phyloP scores from a whole-genome alignment of 345 rosid genomes.

The Heritiera fomes region DNA sequence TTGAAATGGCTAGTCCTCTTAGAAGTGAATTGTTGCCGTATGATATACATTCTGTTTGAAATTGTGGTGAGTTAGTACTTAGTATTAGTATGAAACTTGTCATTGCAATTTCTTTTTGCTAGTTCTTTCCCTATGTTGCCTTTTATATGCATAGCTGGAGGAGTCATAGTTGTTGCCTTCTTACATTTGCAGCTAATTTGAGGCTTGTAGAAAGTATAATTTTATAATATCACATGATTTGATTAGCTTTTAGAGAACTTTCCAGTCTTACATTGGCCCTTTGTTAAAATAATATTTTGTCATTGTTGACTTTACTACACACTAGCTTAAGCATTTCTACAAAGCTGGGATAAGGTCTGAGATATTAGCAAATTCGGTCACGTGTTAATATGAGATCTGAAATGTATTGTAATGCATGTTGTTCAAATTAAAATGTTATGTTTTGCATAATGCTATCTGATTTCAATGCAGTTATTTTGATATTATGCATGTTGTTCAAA shows the following conservation, averaged over 20 bases:
- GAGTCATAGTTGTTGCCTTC: not conserved
- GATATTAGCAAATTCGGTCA: not conserved
- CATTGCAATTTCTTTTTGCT: not conserved
- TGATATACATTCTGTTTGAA: not conserved
- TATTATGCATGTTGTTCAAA: not conserved
- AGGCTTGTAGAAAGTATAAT: not conserved
- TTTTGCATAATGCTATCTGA: not conserved
- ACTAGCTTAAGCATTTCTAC: not conserved
- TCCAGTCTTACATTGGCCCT: not conserved
- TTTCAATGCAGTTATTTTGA: conserved; percentile 1
- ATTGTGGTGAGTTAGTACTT: not conserved
- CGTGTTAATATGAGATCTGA: not conserved
- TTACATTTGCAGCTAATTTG: not conserved
- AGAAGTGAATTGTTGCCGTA: not conserved
- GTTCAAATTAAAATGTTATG: not conserved
- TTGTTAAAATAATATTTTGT: not conserved
- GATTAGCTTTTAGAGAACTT: not conserved
- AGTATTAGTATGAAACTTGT: not conserved
- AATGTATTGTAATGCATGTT: not conserved
- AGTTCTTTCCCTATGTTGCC: not conserved
- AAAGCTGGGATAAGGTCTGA: not conserved
- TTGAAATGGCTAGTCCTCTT: not conserved
- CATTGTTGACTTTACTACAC: not conserved
- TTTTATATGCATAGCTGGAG: not conserved
- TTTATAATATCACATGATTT: not conserved